Evolutionary conservation across 805 yeast genomes (phyloP).

Genomic region (Kluyveromyces aestuarii): DNA sequence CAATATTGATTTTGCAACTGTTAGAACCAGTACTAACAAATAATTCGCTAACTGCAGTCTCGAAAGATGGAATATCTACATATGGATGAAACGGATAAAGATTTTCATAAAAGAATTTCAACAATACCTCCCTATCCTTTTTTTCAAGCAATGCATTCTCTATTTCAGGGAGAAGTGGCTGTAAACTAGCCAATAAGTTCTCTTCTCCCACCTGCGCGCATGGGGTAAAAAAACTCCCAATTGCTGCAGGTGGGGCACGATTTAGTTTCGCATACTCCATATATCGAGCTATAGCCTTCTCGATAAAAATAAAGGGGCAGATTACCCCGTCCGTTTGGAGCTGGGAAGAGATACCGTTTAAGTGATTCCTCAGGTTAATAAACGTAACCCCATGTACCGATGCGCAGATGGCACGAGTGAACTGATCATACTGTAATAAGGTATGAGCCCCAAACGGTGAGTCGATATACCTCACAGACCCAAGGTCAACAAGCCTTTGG

Average conservation of each 20-base stretch:
- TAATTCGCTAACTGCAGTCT: slow-evolving; percentile 2
- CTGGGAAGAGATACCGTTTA: too few species aligned
- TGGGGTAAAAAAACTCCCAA: neutral
- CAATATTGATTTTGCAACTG: slow-evolving; percentile 1
- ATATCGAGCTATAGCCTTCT: neutral
- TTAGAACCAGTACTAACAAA: slow-evolving; percentile 1
- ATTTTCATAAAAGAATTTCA: slow-evolving; percentile 12
- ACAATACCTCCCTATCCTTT: neutral
- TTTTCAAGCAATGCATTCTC: too few species aligned
- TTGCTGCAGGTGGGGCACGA: neutral
- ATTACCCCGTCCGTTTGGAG: too few species aligned
- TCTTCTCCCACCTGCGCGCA: too few species aligned
- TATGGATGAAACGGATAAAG: slow-evolving; percentile 16
- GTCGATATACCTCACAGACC: neutral
- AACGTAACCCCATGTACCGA: slow-evolving; percentile 2
- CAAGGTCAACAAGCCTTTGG: neutral
- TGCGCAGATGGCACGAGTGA: slow-evolving; percentile 1
- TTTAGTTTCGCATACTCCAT: neutral
- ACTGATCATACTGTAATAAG: neutral
- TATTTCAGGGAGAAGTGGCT: too few species aligned
- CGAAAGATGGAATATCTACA: slow-evolving; percentile 11
- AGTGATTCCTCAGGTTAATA: neutral
- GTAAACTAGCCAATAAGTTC: too few species aligned
- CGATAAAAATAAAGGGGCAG: neutral
- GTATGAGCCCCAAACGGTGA: slow-evolving; percentile 1